phyloP scores from a whole-genome alignment of 2,329 filamentous ascomycete genomes.

The Neonectria ditissima region DNA sequence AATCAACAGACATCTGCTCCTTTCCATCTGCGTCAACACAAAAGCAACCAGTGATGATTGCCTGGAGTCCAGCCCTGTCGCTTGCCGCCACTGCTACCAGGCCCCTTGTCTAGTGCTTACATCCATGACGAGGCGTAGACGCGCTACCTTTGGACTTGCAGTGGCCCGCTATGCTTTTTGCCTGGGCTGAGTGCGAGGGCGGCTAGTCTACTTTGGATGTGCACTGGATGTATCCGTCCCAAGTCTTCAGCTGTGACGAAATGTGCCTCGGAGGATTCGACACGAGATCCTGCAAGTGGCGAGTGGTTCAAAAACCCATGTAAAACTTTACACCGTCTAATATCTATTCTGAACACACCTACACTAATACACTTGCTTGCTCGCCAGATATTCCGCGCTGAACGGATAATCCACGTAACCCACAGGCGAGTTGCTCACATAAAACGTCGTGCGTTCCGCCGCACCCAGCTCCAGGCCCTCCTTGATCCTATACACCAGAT shows the following conservation, averaged over 20 bases:
- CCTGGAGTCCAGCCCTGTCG: not conserved
- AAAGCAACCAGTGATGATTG: not conserved
- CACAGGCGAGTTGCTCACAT: constrained; percentile 23
- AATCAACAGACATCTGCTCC: not conserved
- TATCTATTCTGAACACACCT: not conserved
- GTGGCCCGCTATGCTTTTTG: not conserved
- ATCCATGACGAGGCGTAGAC: not conserved
- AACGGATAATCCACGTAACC: constrained; percentile 49
- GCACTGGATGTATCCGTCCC: no score
- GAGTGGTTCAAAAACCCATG: not conserved
- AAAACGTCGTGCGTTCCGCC: constrained; percentile 47
- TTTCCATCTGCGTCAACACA: not conserved
- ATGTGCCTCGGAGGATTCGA: no score
- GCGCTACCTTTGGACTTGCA: not conserved
- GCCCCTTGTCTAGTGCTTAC: not conserved
- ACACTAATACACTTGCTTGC: not conserved
- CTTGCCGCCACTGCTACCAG: not conserved
- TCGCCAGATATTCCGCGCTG: constrained; percentile 30
- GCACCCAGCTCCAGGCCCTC: constrained; percentile 42
- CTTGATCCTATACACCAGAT: constrained; percentile 43
- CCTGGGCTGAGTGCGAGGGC: not conserved
- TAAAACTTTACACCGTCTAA: not conserved
- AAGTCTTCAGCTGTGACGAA: no score
- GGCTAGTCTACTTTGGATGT: no score
- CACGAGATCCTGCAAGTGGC: no score